Conservation (phyloP, 495 filamentous ascomycete genomes). For the Hyaloscypha variabilis region DNA sequence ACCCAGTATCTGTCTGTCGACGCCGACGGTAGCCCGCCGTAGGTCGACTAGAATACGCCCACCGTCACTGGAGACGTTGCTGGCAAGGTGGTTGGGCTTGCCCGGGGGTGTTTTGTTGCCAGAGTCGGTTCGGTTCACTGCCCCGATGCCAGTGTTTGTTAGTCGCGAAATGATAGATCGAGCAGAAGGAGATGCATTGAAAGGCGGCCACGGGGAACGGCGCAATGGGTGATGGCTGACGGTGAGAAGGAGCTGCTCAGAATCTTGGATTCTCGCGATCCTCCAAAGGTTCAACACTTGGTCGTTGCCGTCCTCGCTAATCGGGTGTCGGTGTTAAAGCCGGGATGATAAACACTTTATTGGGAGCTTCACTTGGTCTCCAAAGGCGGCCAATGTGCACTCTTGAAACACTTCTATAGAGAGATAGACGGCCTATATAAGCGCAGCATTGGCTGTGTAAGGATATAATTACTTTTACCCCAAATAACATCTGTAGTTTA, state of each 20-base stretch:
- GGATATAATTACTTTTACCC: neutral
- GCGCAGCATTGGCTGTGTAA: neutral
- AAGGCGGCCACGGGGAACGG: constrained; percentile 1
- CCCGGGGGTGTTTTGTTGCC: constrained; percentile 16
- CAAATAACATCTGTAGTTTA: neutral
- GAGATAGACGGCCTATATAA: neutral
- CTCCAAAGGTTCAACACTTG: constrained; percentile 22
- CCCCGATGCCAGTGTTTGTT: constrained; percentile 11
- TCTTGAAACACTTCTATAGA: neutral
- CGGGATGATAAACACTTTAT: neutral
- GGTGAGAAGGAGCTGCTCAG: constrained; percentile 15
- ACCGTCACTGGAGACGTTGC: constrained; percentile 7
- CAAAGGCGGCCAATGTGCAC: neutral
- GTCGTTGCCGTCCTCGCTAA: constrained; percentile 2
- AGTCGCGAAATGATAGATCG: constrained; percentile 14
- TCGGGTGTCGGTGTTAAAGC: neutral
- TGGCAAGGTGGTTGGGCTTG: constrained; percentile 6
- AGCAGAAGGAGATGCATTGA: constrained; percentile 25
- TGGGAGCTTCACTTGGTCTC: neutral
- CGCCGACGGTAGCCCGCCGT: constrained; percentile 27
- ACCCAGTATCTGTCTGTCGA: constrained; percentile 20
- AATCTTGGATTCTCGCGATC: constrained; percentile 28
- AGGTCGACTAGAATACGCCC: constrained; percentile 20
- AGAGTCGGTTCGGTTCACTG: neutral
- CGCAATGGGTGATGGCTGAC: constrained; percentile 23